Conservation (phyloP, 2,329 filamentous ascomycete genomes). For the Aspergillus pseudonomiae region DNA sequence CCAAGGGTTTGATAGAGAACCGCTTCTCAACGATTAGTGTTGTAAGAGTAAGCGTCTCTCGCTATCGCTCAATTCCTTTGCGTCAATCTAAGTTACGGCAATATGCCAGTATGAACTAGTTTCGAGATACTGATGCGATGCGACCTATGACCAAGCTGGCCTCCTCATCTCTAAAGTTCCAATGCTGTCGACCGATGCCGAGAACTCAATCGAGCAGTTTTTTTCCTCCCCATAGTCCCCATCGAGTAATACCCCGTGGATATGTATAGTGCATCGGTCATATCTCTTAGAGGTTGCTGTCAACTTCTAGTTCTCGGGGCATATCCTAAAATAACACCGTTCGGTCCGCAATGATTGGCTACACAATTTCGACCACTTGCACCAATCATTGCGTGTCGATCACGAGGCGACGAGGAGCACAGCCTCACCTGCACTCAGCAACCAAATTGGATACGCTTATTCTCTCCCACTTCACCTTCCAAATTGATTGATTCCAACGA, state of each 20-base stretch:
- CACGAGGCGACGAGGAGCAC: background rate
- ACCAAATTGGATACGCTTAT: background rate
- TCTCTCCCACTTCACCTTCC: background rate
- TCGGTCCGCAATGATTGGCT: background rate
- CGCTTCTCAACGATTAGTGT: conserved; percentile 63
- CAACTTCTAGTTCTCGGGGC: background rate
- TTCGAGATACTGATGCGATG: background rate
- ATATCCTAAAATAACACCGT: background rate
- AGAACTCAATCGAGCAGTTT: background rate
- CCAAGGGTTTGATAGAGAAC: conserved; percentile 65
- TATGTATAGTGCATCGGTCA: background rate
- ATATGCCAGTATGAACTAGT: background rate
- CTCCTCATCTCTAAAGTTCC: background rate
- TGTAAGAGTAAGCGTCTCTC: conserved; percentile 57
- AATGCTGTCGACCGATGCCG: background rate
- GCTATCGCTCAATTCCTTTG: conserved; percentile 48
- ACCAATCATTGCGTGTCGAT: conserved; percentile 1
- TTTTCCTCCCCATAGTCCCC: background rate
- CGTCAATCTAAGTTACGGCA: background rate
- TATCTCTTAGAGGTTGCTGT: background rate
- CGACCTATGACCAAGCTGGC: background rate
- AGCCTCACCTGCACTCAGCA: background rate
- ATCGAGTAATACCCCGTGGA: background rate
- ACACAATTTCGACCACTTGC: background rate
- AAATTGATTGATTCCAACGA: background rate